Conservation (phyloP, 2,329 filamentous ascomycete genomes). For the Raffaelea ambrosiae region DNA sequence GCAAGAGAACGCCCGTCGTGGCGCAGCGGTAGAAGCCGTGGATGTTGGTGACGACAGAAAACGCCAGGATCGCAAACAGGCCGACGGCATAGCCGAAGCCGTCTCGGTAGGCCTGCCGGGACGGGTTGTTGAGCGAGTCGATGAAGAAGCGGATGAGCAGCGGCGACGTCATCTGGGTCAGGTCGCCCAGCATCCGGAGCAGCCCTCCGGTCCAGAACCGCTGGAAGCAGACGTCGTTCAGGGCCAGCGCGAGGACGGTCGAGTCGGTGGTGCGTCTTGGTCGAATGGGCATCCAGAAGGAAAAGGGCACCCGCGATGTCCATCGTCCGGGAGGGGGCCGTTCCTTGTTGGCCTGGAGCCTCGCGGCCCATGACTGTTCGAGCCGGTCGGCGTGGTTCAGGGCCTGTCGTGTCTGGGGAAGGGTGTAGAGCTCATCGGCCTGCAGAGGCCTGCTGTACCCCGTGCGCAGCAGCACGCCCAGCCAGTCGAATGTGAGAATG, state of each 20-base stretch:
- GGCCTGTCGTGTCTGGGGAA: slow-evolving; percentile 8
- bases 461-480: slow-evolving; percentile 13
- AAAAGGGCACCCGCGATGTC: slow-evolving; percentile 15
- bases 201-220: slow-evolving; percentile 22
- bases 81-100: slow-evolving; percentile 18
- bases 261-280: slow-evolving; percentile 15
- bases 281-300: slow-evolving; percentile 15
- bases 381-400: slow-evolving; percentile 15
- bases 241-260: slow-evolving; percentile 18
- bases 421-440: slow-evolving; percentile 14
- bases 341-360: slow-evolving; percentile 11
- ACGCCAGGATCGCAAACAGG: slow-evolving; percentile 16
- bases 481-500: slow-evolving; percentile 16
- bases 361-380: slow-evolving; percentile 14
- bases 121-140: slow-evolving; percentile 14
- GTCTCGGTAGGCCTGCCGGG: slow-evolving; percentile 11
- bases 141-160: slow-evolving; percentile 18
- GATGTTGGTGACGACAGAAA: slow-evolving; percentile 17
- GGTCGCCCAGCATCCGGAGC: slow-evolving; percentile 18
- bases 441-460: slow-evolving; percentile 16
- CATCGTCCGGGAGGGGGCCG: slow-evolving; percentile 1
- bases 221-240: slow-evolving; percentile 21
- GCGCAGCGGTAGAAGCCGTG: slow-evolving; percentile 18
- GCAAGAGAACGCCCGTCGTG: slow-evolving; percentile 7
- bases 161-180: slow-evolving; percentile 17